Evolutionary conservation across 1,284 basidiomycete species (phyloP).

Genomic region (Nidula niveotomentosa): DNA sequence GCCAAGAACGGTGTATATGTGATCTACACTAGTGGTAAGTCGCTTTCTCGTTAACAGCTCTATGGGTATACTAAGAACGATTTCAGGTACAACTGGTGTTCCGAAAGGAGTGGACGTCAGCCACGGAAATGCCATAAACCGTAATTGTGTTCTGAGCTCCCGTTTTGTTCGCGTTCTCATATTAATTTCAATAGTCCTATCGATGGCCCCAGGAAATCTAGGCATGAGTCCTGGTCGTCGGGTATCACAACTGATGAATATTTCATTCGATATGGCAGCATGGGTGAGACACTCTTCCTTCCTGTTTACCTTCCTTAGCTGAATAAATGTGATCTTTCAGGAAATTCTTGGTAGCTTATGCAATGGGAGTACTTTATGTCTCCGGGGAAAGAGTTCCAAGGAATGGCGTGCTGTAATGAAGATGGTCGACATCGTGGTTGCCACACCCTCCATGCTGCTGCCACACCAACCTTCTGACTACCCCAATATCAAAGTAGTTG

Average conservation of each 20-base stretch:
- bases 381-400: constrained; percentile 54
- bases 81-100: constrained; percentile 52
- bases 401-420: constrained; percentile 59
- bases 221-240: constrained; percentile 52
- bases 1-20: constrained; percentile 52
- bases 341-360: constrained; percentile 56
- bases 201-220: constrained; percentile 51
- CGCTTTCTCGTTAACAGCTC: constrained; percentile 2
- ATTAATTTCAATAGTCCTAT: constrained; percentile 40
- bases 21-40: constrained; percentile 60
- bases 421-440: constrained; percentile 55
- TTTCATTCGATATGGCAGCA: constrained; percentile 63
- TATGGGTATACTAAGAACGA: constrained; percentile 2
- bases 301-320: background rate
- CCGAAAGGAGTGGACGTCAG: constrained; percentile 61
- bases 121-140: constrained; percentile 58
- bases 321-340: constrained; percentile 18
- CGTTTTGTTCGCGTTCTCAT: background rate
- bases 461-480: constrained; percentile 55
- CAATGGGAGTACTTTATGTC: constrained; percentile 56
- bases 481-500: constrained; percentile 55
- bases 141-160: constrained; percentile 26
- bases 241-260: constrained; percentile 59
- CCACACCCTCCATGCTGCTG: constrained; percentile 51
- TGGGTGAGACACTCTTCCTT: constrained; percentile 37